A percentile compares a stretch with the other conserved stretches of the same genome.
Evolutionary conservation across 441 rosid species (phyloP).

Genomic region (Erodium trifolium): DNA sequence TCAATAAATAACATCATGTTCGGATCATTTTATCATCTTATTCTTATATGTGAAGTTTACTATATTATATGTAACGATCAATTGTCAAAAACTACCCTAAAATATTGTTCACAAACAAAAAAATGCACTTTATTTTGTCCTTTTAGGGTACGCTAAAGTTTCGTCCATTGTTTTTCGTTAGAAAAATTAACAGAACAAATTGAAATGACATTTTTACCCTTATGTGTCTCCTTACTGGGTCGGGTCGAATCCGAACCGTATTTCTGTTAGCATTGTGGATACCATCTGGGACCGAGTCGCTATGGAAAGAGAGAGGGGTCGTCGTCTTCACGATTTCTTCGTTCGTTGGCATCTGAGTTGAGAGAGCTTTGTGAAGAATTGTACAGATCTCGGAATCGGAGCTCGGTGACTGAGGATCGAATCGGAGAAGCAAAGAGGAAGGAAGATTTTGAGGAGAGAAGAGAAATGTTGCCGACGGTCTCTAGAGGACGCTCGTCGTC

Average conservation of each 20-base stretch:
- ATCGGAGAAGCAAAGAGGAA: slow-evolving; percentile 15
- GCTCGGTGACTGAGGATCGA: slow-evolving; percentile 17
- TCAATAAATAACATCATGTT: too few relatives aligned
- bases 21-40: too few relatives aligned
- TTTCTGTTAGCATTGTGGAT: background rate
- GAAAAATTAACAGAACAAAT: too few relatives aligned
- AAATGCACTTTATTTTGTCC: too few relatives aligned
- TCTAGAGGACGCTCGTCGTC: slow-evolving; percentile 70
- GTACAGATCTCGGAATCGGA: slow-evolving; percentile 28
- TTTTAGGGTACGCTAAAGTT: too few relatives aligned
- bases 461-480: slow-evolving; percentile 73
- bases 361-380: slow-evolving; percentile 13
- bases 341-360: slow-evolving; percentile 15
- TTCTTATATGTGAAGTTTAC: too few relatives aligned
- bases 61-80: too few relatives aligned
- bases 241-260: background rate
- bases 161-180: too few relatives aligned
- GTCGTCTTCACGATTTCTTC: slow-evolving; percentile 21
- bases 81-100: too few relatives aligned
- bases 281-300: background rate
- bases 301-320: slow-evolving; percentile 14
- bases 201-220: too few relatives aligned
- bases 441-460: slow-evolving; percentile 10
- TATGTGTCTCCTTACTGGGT: background rate
- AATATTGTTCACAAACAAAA: too few relatives aligned